These are phyloP conservation scores for Globisporangium cylindrosporum DNA, from an alignment of 352 stramenopile species.

Conservation along the genomic window DNA sequence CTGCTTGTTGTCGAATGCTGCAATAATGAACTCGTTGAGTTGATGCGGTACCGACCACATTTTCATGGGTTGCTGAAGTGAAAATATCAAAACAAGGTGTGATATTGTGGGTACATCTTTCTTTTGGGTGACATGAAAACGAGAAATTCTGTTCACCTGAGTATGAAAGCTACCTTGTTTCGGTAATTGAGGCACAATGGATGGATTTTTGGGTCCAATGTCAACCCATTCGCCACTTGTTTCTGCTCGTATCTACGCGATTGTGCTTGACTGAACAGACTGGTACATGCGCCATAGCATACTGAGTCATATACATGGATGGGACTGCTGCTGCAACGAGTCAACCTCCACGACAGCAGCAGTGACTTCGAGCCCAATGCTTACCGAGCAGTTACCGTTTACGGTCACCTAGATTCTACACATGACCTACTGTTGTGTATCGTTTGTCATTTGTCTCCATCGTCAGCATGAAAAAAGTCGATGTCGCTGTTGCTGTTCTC, in stretches of 20 bases:
- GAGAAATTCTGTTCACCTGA: neutral
- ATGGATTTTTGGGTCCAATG: neutral
- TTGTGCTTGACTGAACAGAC: too few species aligned
- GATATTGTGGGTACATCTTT: neutral
- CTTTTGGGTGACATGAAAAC: neutral
- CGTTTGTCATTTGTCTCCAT: neutral
- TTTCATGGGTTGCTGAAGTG: neutral
- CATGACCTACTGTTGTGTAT: too few species aligned
- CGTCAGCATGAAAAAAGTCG: conserved; percentile 44
- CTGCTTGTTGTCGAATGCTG: neutral
- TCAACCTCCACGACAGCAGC: too few species aligned
- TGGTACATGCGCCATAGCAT: too few species aligned
- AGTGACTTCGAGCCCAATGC: too few species aligned
- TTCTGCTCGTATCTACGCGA: too few species aligned
- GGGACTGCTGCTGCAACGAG: too few species aligned
- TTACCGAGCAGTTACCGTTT: too few species aligned
- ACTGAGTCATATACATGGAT: too few species aligned
- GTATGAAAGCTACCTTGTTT: neutral
- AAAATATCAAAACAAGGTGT: neutral
- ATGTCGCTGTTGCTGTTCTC: conserved; percentile 29
- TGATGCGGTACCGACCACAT: neutral
- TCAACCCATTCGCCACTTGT: neutral
- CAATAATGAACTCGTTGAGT: too few species aligned
- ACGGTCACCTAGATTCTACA: neutral
- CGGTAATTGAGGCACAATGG: neutral